A percentile compares a stretch with the other conserved stretches of the same genome.
Evolutionary conservation across 805 yeast genomes (phyloP).

Genomic region (Candida argentea): DNA sequence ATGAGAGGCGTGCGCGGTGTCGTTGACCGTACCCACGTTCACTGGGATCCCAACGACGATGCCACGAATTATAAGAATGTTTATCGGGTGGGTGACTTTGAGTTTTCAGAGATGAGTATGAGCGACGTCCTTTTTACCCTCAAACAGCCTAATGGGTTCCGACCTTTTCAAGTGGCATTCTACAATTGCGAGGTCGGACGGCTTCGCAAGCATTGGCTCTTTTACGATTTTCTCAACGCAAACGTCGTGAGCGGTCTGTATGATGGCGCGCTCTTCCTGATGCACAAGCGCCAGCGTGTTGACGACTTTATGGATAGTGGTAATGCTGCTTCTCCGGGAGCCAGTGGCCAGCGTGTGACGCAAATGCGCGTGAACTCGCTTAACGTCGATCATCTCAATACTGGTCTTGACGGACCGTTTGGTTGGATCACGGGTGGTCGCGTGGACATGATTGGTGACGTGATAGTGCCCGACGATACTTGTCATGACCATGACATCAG

Average conservation of each 20-base stretch:
- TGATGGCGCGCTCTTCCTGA: slow-evolving; percentile 87
- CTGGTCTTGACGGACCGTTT: slow-evolving; percentile 88
- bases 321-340: too few species aligned
- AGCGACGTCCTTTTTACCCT: slow-evolving; percentile 79
- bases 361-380: slow-evolving; percentile 78
- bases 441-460: slow-evolving; percentile 90
- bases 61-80: slow-evolving; percentile 71
- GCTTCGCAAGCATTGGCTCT: slow-evolving; percentile 87
- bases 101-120: slow-evolving; percentile 70
- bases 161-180: slow-evolving; percentile 82
- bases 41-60: slow-evolving; percentile 73
- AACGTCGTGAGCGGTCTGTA: slow-evolving; percentile 81
- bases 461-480: slow-evolving; percentile 63
- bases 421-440: slow-evolving; percentile 94
- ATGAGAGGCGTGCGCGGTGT: slow-evolving; percentile 85
- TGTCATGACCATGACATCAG: slow-evolving; percentile 36
- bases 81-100: slow-evolving; percentile 84
- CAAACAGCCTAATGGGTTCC: slow-evolving; percentile 68
- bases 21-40: slow-evolving; percentile 81
- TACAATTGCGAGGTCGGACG: slow-evolving; percentile 74
- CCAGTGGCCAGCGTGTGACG: slow-evolving; percentile 41
- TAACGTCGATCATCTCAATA: slow-evolving; percentile 78
- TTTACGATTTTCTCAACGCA: slow-evolving; percentile 79
- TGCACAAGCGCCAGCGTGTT: slow-evolving; percentile 64
- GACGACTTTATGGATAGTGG: too few species aligned